Percentiles rank a stretch among this genome's conserved stretches.
Evolutionary conservation across 495 filamentous ascomycete genomes (phyloP).

Genomic region (Letharia lupina): DNA sequence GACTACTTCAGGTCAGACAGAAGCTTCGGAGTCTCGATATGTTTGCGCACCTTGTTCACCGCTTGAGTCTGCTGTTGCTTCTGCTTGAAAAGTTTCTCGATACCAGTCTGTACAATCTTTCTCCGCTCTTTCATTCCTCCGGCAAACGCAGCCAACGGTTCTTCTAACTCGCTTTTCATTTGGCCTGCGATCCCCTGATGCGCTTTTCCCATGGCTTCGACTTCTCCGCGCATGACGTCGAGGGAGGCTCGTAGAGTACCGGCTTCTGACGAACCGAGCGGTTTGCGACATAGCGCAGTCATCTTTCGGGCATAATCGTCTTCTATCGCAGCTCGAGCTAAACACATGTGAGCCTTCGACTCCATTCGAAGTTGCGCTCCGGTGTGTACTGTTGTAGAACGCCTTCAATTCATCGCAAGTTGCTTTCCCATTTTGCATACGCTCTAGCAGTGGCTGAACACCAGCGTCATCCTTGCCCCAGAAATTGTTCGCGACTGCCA

Average conservation of each 20-base stretch:
- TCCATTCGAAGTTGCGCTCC: slow-evolving; percentile 4
- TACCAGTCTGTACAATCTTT: slow-evolving; percentile 87
- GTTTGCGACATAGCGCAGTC: slow-evolving; percentile 73
- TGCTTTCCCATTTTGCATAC: slow-evolving; percentile 91
- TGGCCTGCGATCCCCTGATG: slow-evolving; percentile 83
- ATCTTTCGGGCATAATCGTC: slow-evolving; percentile 97
- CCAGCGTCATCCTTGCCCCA: slow-evolving; percentile 99
- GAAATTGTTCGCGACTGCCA: slow-evolving; percentile 92
- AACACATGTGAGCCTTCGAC: slow-evolving; percentile 14
- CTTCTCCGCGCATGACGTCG: slow-evolving; percentile 78
- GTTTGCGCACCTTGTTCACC: slow-evolving; percentile 71
- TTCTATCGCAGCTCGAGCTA: slow-evolving; percentile 87
- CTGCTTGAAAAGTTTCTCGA: slow-evolving; percentile 86
- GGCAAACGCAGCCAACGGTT: slow-evolving; percentile 82
- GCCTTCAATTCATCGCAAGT: slow-evolving; percentile 89
- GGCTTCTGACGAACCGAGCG: slow-evolving; percentile 79
- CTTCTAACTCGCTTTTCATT: slow-evolving; percentile 96
- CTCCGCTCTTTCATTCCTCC: slow-evolving; percentile 90
- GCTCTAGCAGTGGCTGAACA: slow-evolving; percentile 82
- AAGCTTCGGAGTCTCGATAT: not conserved
- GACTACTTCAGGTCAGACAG: slow-evolving; percentile 48
- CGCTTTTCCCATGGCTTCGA: slow-evolving; percentile 90
- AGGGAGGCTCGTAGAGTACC: slow-evolving; percentile 78
- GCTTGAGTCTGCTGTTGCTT: slow-evolving; percentile 85
- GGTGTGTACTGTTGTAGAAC: slow-evolving; percentile 83